Evolutionary conservation across 1,284 basidiomycete species (phyloP).

Genomic region (Stygiomarasmius scandens): DNA sequence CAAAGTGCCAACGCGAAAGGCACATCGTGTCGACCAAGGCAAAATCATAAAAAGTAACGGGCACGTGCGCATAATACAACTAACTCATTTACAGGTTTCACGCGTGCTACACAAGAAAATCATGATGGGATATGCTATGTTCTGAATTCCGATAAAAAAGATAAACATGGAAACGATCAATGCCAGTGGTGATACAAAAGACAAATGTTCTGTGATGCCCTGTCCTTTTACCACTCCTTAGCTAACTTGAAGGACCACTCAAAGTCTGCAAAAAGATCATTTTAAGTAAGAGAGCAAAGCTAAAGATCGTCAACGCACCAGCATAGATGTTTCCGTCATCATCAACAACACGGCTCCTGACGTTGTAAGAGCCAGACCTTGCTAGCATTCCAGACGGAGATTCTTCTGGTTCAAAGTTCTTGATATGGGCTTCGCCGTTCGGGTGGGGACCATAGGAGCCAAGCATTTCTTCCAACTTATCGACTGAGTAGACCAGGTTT

Average conservation of each 20-base stretch:
- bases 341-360: constrained; percentile 80
- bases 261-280: constrained; percentile 58
- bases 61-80: not conserved
- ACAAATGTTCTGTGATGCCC: too few relatives aligned
- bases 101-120: not conserved
- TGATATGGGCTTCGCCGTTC: constrained; percentile 59
- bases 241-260: constrained; percentile 82
- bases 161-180: constrained; percentile 1
- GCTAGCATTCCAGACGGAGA: constrained; percentile 84
- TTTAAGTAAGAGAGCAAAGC: constrained; percentile 12
- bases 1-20: not conserved
- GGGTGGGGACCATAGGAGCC: constrained; percentile 81
- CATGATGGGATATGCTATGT: not conserved
- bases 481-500: constrained; percentile 52
- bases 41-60: not conserved
- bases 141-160: constrained; percentile 2
- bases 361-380: constrained; percentile 75
- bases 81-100: not conserved
- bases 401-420: constrained; percentile 78
- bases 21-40: not conserved
- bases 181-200: too few relatives aligned
- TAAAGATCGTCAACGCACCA: constrained; percentile 49
- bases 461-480: constrained; percentile 89
- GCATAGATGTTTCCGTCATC: constrained; percentile 80
- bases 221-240: constrained; percentile 69